phyloP scores from a whole-genome alignment of 2,329 filamentous ascomycete genomes.

The Neocatenulostroma microsporum region DNA sequence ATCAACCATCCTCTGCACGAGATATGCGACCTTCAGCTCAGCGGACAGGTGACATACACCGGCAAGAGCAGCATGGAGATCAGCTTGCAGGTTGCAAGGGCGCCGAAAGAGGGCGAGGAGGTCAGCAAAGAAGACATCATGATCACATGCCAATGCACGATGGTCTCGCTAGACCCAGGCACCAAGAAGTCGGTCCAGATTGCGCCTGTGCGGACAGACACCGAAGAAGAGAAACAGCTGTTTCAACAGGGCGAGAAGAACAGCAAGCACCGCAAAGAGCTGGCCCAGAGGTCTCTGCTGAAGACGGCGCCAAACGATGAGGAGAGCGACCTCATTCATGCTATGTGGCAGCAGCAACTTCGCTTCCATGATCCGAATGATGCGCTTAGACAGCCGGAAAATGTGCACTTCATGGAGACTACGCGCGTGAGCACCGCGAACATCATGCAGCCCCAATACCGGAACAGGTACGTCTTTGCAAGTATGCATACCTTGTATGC shows the following conservation, averaged over 20 bases:
- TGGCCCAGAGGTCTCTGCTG: slow-evolving; percentile 53
- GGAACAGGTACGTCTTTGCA: slow-evolving; percentile 41
- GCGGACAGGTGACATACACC: slow-evolving; percentile 61
- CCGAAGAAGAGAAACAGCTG: slow-evolving; percentile 55
- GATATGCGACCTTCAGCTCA: slow-evolving; percentile 70
- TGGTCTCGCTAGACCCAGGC: slow-evolving; percentile 63
- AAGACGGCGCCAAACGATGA: slow-evolving; percentile 62
- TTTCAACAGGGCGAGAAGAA: slow-evolving; percentile 59
- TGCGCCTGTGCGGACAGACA: slow-evolving; percentile 54
- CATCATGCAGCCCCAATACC: slow-evolving; percentile 69
- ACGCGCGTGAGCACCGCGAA: slow-evolving; percentile 57
- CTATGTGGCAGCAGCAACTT: slow-evolving; percentile 62
- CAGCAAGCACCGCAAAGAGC: slow-evolving; percentile 58
- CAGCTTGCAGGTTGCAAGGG: slow-evolving; percentile 64
- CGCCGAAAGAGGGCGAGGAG: slow-evolving; percentile 50
- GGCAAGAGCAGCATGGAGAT: slow-evolving; percentile 67
- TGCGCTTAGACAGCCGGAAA: slow-evolving; percentile 46
- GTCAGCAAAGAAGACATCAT: slow-evolving; percentile 54
- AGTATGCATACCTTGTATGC: too few relatives aligned
- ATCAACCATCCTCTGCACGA: slow-evolving; percentile 66
- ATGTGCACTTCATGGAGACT: slow-evolving; percentile 55
- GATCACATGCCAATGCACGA: slow-evolving; percentile 67
- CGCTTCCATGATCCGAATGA: slow-evolving; percentile 56
- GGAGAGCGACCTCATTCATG: slow-evolving; percentile 64
- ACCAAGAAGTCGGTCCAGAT: slow-evolving; percentile 60